Evolutionary conservation across 441 rosid species (phyloP).

Genomic region (Euphorbia schlechtendalii): DNA sequence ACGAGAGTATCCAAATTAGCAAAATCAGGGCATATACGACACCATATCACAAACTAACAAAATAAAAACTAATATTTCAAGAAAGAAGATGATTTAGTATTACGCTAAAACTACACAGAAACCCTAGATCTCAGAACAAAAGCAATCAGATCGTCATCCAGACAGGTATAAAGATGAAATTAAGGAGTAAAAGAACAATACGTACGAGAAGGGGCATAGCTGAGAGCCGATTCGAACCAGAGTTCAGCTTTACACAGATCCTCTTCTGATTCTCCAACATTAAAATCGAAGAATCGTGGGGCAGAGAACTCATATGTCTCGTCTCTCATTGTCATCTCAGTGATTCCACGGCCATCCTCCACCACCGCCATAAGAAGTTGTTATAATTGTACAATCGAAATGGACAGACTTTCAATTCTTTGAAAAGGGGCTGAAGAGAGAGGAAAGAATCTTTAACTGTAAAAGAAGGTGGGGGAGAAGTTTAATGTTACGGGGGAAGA

Average conservation of each 20-base stretch:
- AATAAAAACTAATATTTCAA: neutral
- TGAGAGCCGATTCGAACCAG: conserved; percentile 71
- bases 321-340: conserved; percentile 39
- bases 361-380: conserved; percentile 22
- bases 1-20: neutral
- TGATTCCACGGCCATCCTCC: conserved; percentile 24
- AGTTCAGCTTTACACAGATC: conserved; percentile 61
- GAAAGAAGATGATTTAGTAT: neutral
- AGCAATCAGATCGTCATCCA: neutral
- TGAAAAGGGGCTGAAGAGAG: neutral
- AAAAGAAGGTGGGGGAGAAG: conserved; percentile 5
- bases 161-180: neutral
- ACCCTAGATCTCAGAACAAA: conserved; percentile 7
- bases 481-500: neutral
- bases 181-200: neutral
- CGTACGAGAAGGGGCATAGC: conserved; percentile 93
- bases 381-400: conserved; percentile 2
- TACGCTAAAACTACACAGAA: neutral
- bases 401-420: neutral
- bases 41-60: neutral
- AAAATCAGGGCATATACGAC: too few relatives aligned
- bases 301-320: conserved; percentile 81
- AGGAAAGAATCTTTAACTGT: conserved; percentile 20
- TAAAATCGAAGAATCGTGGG: conserved; percentile 75
- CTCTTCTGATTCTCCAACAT: conserved; percentile 59